phyloP scores from a whole-genome alignment of 768 basidiomycete species.

The Tulasnella sp. region DNA sequence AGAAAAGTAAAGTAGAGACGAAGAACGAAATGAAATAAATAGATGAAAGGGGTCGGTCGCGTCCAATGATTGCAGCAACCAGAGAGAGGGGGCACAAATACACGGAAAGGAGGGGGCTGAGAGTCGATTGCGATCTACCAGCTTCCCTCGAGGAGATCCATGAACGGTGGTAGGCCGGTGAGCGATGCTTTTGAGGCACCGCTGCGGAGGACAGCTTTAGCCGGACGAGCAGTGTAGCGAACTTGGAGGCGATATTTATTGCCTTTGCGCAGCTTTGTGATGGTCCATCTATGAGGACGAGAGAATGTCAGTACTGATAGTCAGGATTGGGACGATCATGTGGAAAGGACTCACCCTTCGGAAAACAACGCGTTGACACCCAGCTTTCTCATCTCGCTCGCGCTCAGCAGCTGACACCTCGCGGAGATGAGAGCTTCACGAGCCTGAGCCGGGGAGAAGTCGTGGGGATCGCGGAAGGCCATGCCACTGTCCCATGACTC shows the following conservation, averaged over 20 bases:
- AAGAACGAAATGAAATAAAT: slow-evolving; percentile 26
- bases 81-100: background rate
- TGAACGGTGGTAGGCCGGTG: slow-evolving; percentile 21
- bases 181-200: slow-evolving; percentile 21
- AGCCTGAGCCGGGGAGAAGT: slow-evolving; percentile 27
- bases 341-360: slow-evolving; percentile 23
- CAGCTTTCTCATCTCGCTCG: slow-evolving; percentile 25
- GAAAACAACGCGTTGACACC: slow-evolving; percentile 28
- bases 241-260: slow-evolving; percentile 22
- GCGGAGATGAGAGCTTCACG: slow-evolving; percentile 28
- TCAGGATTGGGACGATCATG: background rate
- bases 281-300: background rate
- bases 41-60: background rate
- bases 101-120: background rate
- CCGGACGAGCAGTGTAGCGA: slow-evolving; percentile 22
- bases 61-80: background rate
- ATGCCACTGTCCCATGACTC: background rate
- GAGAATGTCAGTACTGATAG: background rate
- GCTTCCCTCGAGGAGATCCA: slow-evolving; percentile 27
- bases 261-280: slow-evolving; percentile 27
- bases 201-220: slow-evolving; percentile 19
- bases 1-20: background rate
- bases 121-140: slow-evolving; percentile 6
- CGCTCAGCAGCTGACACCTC: slow-evolving; percentile 21
- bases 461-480: slow-evolving; percentile 23